phyloP scores from a whole-genome alignment of 192 early-diverging fungal genomes.

The Coemansia interrupta region DNA sequence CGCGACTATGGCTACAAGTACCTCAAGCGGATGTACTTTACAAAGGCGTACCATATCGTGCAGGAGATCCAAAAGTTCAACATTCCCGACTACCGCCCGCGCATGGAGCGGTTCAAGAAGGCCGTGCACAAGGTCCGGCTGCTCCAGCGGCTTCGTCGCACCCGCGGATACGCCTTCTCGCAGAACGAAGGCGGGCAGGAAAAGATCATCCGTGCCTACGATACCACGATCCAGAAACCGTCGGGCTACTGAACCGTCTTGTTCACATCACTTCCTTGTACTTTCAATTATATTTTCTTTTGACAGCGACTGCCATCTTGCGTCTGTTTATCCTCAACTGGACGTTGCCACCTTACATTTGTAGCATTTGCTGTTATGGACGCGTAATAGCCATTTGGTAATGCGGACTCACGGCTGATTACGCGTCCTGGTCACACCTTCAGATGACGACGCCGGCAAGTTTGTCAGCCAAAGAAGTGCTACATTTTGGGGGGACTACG shows the following conservation, averaged over 20 bases:
- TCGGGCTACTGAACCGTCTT: constrained; percentile 38
- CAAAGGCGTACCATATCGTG: constrained; percentile 89
- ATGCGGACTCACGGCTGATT: no score
- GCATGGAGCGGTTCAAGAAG: constrained; percentile 98
- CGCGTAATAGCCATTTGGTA: not conserved
- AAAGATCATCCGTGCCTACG: constrained; percentile 72
- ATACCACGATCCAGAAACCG: constrained; percentile 69
- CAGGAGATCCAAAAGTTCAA: constrained; percentile 99
- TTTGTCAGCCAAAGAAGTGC: not conserved
- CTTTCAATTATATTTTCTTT: not conserved
- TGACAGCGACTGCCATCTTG: not conserved
- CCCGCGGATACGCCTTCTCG: constrained; percentile 94
- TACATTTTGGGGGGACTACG: not conserved
- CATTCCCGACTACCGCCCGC: constrained; percentile 95
- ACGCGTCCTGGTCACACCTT: not conserved
- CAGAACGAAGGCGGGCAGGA: constrained; percentile 96
- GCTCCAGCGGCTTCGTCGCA: constrained; percentile 88
- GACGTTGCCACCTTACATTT: not conserved
- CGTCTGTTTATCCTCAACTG: not conserved
- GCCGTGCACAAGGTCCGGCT: constrained; percentile 96
- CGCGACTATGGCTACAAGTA: constrained; percentile 95
- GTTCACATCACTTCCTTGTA: not conserved
- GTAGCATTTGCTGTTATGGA: not conserved
- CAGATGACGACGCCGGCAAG: not conserved
- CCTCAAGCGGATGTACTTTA: constrained; percentile 73